Conservation (phyloP, 306 rosid genomes). For the Fragaria nilgerrensis region DNA sequence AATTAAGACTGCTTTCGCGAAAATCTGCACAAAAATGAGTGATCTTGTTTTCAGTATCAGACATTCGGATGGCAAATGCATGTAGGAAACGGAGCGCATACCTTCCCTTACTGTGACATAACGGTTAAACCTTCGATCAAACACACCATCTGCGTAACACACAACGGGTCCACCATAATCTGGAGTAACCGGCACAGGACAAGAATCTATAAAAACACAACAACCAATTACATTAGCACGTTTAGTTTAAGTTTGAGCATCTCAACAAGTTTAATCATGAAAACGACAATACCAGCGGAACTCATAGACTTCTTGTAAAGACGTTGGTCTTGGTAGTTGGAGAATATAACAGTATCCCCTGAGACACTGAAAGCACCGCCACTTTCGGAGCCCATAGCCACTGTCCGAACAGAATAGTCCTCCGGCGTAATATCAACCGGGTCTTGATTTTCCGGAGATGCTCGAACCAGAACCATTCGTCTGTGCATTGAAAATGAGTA, state of each 20-base stretch:
- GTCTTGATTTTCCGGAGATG: slow-evolving; percentile 49
- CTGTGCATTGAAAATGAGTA: slow-evolving; percentile 33
- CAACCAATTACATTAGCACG: slow-evolving; percentile 1
- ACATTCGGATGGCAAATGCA: not conserved
- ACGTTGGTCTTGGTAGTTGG: slow-evolving; percentile 84
- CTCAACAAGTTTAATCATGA: not conserved
- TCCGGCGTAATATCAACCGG: slow-evolving; percentile 74
- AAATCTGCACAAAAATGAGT: slow-evolving; percentile 44
- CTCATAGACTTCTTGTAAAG: slow-evolving; percentile 62
- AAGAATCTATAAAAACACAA: slow-evolving; percentile 48
- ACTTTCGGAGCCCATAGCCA: slow-evolving; percentile 80
- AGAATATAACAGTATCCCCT: slow-evolving; percentile 60
- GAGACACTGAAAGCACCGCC: slow-evolving; percentile 76
- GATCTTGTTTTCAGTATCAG: not conserved
- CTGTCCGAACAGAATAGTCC: slow-evolving; percentile 70
- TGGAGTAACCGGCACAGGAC: slow-evolving; percentile 68
- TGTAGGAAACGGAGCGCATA: slow-evolving; percentile 6
- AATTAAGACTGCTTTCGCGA: slow-evolving; percentile 55
- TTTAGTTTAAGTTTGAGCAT: not conserved
- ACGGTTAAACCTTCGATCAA: slow-evolving; percentile 69
- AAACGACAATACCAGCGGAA: slow-evolving; percentile 38
- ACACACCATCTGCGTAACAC: slow-evolving; percentile 83
- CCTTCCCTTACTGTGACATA: slow-evolving; percentile 84
- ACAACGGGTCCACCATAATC: slow-evolving; percentile 68
- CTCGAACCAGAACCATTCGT: slow-evolving; percentile 73